These are phyloP conservation scores for Amaranthus cruentus DNA, from an alignment of 148 eudicot species.

Conservation along the genomic window DNA sequence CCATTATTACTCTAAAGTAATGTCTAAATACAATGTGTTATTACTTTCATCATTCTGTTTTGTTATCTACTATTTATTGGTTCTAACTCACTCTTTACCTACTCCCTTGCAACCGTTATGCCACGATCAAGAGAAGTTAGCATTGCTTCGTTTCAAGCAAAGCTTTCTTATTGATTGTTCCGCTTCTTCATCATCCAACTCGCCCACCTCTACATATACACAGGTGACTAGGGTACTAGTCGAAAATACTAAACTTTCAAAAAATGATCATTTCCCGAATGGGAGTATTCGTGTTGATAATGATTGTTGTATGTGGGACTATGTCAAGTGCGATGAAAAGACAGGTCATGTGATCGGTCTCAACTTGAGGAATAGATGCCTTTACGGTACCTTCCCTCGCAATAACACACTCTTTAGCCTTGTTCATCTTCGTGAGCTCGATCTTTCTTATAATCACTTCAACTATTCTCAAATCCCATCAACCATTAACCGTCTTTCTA, in stretches of 20 bases:
- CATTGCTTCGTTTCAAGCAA: constrained; percentile 21
- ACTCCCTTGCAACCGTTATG: neutral
- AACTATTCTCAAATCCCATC: too few relatives aligned
- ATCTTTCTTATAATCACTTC: constrained; percentile 9
- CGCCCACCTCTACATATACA: too few relatives aligned
- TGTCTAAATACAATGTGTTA: too few relatives aligned
- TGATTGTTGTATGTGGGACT: constrained; percentile 36
- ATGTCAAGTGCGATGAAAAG: constrained; percentile 25
- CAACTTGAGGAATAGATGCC: constrained; percentile 27
- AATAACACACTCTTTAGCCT: constrained; percentile 29
- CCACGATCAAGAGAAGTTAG: constrained; percentile 10
- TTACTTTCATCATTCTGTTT: too few relatives aligned
- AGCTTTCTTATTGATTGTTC: constrained; percentile 14
- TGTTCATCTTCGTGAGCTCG: constrained; percentile 21
- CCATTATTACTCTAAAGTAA: too few relatives aligned
- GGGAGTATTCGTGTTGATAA: neutral
- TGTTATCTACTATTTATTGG: too few relatives aligned
- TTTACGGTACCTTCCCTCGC: constrained; percentile 18
- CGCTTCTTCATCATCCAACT: too few relatives aligned
- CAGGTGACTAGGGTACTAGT: too few relatives aligned
- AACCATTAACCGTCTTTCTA: too few relatives aligned
- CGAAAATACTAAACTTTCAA: too few relatives aligned
- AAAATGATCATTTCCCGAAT: too few relatives aligned
- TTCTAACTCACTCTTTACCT: too few relatives aligned
- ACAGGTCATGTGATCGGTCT: constrained; percentile 29